Conservation (phyloP, 495 filamentous ascomycete species). For the Penicillium odoratum region DNA sequence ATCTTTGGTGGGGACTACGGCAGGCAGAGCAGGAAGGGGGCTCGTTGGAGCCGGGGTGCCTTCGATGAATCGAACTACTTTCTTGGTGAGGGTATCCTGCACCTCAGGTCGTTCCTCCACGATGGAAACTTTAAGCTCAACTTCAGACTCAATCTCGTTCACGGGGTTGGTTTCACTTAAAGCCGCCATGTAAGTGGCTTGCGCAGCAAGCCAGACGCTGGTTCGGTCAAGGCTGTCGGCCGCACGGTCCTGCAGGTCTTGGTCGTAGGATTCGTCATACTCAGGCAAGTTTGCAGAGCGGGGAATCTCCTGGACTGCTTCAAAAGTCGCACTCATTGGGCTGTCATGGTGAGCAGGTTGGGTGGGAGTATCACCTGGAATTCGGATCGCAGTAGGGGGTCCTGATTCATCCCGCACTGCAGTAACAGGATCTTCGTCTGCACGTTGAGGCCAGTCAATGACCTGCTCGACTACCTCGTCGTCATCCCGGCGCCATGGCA, state of each 20-base stretch:
- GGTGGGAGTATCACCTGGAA: conserved; percentile 30
- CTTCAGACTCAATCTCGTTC: conserved; percentile 44
- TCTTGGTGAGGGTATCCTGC: conserved; percentile 51
- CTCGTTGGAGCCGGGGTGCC: conserved; percentile 44
- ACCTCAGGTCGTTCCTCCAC: conserved; percentile 6
- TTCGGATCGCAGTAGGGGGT: conserved; percentile 63
- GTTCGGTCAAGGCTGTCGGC: conserved; percentile 75
- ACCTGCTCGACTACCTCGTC: conserved; percentile 65
- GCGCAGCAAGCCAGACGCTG: conserved; percentile 75
- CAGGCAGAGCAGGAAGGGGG: conserved; percentile 30
- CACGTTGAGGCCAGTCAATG: conserved; percentile 57
- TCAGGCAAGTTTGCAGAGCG: conserved; percentile 50
- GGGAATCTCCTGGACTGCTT: conserved; percentile 38
- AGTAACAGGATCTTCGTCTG: conserved; percentile 44
- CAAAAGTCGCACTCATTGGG: conserved; percentile 32
- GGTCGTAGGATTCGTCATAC: conserved; percentile 69
- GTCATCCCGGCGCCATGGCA: conserved; percentile 62
- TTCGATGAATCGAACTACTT: conserved; percentile 73
- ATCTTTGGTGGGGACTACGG: conserved; percentile 55
- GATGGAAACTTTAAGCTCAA: conserved; percentile 32
- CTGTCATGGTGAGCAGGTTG: conserved; percentile 28
- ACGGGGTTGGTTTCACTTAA: conserved; percentile 64
- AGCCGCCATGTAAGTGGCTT: conserved; percentile 73
- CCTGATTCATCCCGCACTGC: conserved; percentile 52
- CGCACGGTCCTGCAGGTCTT: conserved; percentile 62